Percentiles rank a stretch among this genome's conserved stretches.
Evolutionary conservation across 2,329 filamentous ascomycete genomes (phyloP).

Genomic region (Phaeophleospora eucalypticola): DNA sequence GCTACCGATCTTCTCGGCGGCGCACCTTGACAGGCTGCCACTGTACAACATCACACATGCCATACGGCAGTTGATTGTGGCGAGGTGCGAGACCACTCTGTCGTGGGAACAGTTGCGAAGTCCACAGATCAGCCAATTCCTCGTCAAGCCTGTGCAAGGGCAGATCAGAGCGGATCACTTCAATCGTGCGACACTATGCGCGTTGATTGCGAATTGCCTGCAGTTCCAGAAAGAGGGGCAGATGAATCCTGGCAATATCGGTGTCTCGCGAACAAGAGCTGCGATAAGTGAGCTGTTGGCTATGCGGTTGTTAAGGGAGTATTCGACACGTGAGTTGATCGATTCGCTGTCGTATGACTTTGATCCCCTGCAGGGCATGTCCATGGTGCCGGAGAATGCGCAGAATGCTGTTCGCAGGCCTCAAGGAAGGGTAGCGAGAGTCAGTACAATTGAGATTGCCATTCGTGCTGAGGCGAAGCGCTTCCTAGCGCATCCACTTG

Average conservation of each 20-base stretch:
- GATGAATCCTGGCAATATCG: conserved; percentile 75
- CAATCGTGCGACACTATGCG: conserved; percentile 80
- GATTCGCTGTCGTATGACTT: conserved; percentile 95
- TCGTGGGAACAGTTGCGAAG: conserved; percentile 93
- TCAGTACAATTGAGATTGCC: conserved; percentile 87
- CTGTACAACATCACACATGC: conserved; percentile 88
- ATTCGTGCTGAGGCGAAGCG: conserved; percentile 90
- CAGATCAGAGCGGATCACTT: conserved; percentile 81
- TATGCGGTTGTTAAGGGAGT: conserved; percentile 85
- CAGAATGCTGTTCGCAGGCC: conserved; percentile 37
- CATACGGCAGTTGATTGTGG: conserved; percentile 77
- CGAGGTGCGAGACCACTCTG: conserved; percentile 84
- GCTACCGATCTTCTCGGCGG: conserved; percentile 75
- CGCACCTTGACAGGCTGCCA: conserved; percentile 76
- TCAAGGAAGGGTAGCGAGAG: conserved; percentile 62
- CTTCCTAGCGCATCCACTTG: conserved; percentile 84
- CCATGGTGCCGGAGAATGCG: conserved; percentile 43
- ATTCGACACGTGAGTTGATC: conserved; percentile 81
- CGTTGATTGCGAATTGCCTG: conserved; percentile 86
- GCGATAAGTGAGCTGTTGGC: conserved; percentile 87
- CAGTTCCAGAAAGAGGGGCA: conserved; percentile 89
- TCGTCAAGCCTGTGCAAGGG: conserved; percentile 92
- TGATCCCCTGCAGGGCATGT: conserved; percentile 79
- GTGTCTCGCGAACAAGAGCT: conserved; percentile 76
- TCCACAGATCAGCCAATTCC: conserved; percentile 93